Evolutionary conservation across 1,284 basidiomycete species (phyloP).

Genomic region (Cutaneotrichosporon sp.): DNA sequence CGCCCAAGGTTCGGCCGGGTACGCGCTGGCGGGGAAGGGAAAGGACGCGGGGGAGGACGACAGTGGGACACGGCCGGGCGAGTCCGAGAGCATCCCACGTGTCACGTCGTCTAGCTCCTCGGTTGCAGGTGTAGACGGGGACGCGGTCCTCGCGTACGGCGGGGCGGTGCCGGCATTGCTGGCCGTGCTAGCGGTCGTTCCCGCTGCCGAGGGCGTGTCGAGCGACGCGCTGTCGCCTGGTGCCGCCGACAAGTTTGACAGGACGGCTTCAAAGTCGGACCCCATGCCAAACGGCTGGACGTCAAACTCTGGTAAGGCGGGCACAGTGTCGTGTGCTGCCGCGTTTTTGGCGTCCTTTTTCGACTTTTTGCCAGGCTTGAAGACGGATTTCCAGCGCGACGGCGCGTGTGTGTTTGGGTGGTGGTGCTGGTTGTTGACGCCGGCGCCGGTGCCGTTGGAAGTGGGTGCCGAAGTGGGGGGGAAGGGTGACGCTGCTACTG

Average conservation of each 20-base stretch:
- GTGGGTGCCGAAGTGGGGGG: not conserved
- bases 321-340: slow-evolving; percentile 2
- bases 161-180: not conserved
- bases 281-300: slow-evolving; percentile 11
- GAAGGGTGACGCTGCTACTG: no score
- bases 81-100: slow-evolving; percentile 3
- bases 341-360: not conserved
- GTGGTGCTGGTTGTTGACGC: not conserved
- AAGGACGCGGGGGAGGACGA: no score
- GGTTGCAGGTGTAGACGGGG: not conserved
- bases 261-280: slow-evolving; percentile 12
- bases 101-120: slow-evolving; percentile 6
- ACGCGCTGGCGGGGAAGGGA: slow-evolving; percentile 13
- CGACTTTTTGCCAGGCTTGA: slow-evolving; percentile 7
- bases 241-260: slow-evolving; percentile 4
- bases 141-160: not conserved
- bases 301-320: slow-evolving; percentile 17
- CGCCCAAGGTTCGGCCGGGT: slow-evolving; percentile 14
- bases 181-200: not conserved
- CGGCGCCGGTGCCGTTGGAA: not conserved
- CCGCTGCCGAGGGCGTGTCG: not conserved
- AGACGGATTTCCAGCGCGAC: slow-evolving; percentile 4
- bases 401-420: not conserved
- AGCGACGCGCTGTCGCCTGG: not conserved
- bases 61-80: not conserved